These are phyloP conservation scores for Coccomyxa sp. DNA, from an alignment of 139 green algal genomes.

Conservation along the genomic window DNA sequence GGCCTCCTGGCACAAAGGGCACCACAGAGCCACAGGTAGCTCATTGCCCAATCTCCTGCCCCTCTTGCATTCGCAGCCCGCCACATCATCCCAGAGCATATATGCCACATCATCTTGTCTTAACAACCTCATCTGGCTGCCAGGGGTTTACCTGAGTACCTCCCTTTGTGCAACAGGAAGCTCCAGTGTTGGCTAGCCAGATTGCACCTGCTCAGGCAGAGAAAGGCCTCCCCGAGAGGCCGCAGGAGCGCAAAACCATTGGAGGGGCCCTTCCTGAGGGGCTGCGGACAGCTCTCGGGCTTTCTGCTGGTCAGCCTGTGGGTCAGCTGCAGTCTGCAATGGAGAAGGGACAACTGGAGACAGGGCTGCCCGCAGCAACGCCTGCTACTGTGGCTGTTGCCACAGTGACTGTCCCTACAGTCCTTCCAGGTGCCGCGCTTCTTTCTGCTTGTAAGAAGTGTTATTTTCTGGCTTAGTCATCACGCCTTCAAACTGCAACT, in stretches of 20 bases:
- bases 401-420: neutral
- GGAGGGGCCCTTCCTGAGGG: neutral
- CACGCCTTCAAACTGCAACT: no score
- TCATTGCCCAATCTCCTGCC: neutral
- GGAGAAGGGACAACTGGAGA: neutral
- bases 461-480: no score
- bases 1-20: no score
- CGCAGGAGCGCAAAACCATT: neutral
- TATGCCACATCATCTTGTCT: no score
- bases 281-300: neutral
- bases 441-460: no score
- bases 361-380: neutral
- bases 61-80: neutral
- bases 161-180: neutral
- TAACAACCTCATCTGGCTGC: no score
- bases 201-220: neutral
- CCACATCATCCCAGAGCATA: neutral
- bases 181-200: neutral
- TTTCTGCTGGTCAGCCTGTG: neutral
- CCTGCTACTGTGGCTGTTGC: no score
- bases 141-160: no score
- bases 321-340: neutral
- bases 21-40: no score
- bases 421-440: neutral
- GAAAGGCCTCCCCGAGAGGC: neutral